phyloP scores from a whole-genome alignment of 2,329 filamentous ascomycete genomes.

The Elsinoe arachidis region DNA sequence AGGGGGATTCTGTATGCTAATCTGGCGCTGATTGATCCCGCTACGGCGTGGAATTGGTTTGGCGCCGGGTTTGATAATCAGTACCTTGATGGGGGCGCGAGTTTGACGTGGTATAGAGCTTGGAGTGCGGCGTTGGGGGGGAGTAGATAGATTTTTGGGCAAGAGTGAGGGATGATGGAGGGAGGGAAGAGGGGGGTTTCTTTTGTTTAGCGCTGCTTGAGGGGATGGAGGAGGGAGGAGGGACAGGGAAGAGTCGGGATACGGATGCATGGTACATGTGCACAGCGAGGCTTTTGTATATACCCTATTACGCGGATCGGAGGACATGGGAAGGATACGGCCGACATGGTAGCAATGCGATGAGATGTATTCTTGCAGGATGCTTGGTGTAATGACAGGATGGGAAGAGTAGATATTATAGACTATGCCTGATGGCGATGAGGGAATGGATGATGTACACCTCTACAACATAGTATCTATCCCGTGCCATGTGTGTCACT shows the following conservation, averaged over 20 bases:
- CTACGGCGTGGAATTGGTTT: constrained; percentile 67
- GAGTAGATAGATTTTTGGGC: background rate
- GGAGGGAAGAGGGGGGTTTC: background rate
- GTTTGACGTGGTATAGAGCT: constrained; percentile 75
- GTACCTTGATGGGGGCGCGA: constrained; percentile 75
- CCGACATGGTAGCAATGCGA: background rate
- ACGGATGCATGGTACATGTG: background rate
- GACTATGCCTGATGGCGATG: too few relatives aligned
- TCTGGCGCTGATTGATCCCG: constrained; percentile 66
- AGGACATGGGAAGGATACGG: background rate
- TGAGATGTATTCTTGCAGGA: too few relatives aligned
- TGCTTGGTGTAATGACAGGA: too few relatives aligned
- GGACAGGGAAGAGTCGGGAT: background rate
- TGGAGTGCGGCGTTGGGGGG: constrained; percentile 59
- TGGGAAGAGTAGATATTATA: too few relatives aligned
- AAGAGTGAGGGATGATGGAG: background rate
- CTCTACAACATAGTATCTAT: too few relatives aligned
- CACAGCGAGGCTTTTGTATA: background rate
- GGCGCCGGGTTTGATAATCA: constrained; percentile 53
- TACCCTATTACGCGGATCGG: background rate
- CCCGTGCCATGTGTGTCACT: too few relatives aligned
- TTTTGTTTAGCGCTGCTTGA: background rate
- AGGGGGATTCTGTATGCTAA: constrained; percentile 77
- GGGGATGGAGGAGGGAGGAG: too few relatives aligned
- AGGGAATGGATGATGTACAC: too few relatives aligned